A percentile compares a stretch with the other conserved stretches of the same genome.
phyloP scores from a whole-genome alignment of 2,329 filamentous ascomycete genomes.

The Tolypocladium capitatum region DNA sequence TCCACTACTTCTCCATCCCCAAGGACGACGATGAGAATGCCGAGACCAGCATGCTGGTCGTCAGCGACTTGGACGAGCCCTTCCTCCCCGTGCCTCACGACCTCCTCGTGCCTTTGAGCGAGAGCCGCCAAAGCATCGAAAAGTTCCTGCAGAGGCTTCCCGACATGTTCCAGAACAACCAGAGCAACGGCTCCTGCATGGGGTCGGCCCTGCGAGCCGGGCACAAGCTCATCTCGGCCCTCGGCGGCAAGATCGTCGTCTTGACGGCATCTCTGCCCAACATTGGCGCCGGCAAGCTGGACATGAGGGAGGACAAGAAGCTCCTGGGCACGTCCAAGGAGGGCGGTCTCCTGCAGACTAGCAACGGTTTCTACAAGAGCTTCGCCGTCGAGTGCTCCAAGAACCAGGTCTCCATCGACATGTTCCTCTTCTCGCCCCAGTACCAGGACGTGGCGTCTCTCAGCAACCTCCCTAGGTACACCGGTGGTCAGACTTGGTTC shows the following conservation, averaged over 20 bases:
- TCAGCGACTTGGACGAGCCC: slow-evolving; percentile 90
- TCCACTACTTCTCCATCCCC: slow-evolving; percentile 93
- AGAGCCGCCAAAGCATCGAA: slow-evolving; percentile 84
- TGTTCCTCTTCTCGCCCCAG: slow-evolving; percentile 92
- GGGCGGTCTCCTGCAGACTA: slow-evolving; percentile 73
- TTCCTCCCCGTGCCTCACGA: slow-evolving; percentile 91
- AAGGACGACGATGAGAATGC: slow-evolving; percentile 74
- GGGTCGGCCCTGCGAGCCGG: slow-evolving; percentile 84
- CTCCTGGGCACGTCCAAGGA: slow-evolving; percentile 89
- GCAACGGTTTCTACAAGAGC: slow-evolving; percentile 95
- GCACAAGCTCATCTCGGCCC: slow-evolving; percentile 87
- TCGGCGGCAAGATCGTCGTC: slow-evolving; percentile 91
- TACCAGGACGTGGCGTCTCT: slow-evolving; percentile 96
- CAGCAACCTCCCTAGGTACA: slow-evolving; percentile 90
- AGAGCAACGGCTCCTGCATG: slow-evolving; percentile 84
- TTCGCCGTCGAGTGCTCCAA: slow-evolving; percentile 98
- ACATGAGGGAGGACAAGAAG: slow-evolving; percentile 94
- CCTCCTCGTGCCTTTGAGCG: slow-evolving; percentile 74
- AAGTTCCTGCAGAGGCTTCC: slow-evolving; percentile 82
- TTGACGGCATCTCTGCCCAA: slow-evolving; percentile 84
- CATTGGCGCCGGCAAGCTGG: slow-evolving; percentile 75
- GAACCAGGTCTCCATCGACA: slow-evolving; percentile 95
- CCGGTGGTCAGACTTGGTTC: slow-evolving; percentile 95
- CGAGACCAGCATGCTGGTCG: slow-evolving; percentile 82
- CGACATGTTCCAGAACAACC: slow-evolving; percentile 92